Base-by-base conservation (phyloP, 768 basidiomycete genomes). In the Phaeotremella fagi region DNA sequence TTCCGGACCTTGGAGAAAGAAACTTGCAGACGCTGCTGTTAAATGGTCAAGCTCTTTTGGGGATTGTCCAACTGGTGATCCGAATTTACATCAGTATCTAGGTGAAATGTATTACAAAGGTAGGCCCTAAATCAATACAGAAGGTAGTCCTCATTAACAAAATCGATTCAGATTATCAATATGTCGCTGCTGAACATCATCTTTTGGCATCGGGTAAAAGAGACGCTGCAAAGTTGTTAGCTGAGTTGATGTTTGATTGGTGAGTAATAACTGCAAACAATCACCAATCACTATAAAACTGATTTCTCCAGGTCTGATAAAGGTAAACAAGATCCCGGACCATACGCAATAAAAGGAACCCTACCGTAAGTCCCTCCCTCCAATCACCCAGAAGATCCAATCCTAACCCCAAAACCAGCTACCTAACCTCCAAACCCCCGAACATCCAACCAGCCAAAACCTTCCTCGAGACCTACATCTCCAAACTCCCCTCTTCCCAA, bases 371-470 rank as follows among this genome's bases (percentile, higher is more conserved):
- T 80, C 29, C 28, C 36, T 23, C 25, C n/a, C 20, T 15, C 47
- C 47, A 22, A 24, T 45, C 4, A 33, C 22, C 44, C 20, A 37
- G 6, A 16, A 14, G 11, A 18, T 26, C 20, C 7, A 35, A 36
- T 42, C 46, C n/a, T 58, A 41, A 50, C 50, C 36, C 4, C 20
- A 22, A 45, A n/a, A 0, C 33, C 61, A 76, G 75, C 22, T 75
- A 72, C 70, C 68, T 77, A 35, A 88, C 87, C 65, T 78, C 91
- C 22, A 81, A 81, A 57, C 88, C 90, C 48, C 88, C 89, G 15
- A 90, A 90, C 59, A 85, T 99, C 66, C 82, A 90, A n/a, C 88
- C 88, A 3, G 88, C 94, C 3, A 83, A 83, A n/a, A 83, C 86
- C n/a, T 95, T 97, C 79, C 84, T 94, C 70, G 78, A 52, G 1